phyloP scores from a whole-genome alignment of 2,329 filamentous ascomycete species.

The Cercospora beticola region DNA sequence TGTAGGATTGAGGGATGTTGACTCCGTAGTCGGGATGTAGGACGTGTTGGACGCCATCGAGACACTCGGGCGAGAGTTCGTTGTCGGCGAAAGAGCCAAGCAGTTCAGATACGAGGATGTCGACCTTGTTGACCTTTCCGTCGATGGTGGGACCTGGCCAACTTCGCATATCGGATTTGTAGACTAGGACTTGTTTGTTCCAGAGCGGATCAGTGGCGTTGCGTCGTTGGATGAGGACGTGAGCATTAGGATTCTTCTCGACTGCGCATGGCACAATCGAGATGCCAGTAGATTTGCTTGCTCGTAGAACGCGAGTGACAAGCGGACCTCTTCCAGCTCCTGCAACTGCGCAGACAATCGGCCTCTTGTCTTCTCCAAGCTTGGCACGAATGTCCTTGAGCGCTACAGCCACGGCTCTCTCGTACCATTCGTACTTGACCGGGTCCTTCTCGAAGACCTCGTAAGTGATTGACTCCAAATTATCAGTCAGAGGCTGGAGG shows the following conservation, averaged over 20 bases:
- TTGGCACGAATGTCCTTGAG: conserved; percentile 79
- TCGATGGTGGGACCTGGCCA: conserved; percentile 77
- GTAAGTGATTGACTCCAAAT: conserved; percentile 94
- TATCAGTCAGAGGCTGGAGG: conserved; percentile 90
- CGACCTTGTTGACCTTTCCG: conserved; percentile 65
- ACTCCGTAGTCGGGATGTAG: conserved; percentile 79
- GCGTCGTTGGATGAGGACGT: conserved; percentile 84
- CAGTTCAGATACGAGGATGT: conserved; percentile 91
- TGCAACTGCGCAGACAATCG: conserved; percentile 84
- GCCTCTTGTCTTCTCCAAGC: conserved; percentile 67
- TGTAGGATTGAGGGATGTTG: conserved; percentile 91
- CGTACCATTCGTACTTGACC: conserved; percentile 96
- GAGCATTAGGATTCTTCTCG: conserved; percentile 98
- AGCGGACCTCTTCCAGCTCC: conserved; percentile 91
- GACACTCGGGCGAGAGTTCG: conserved; percentile 91
- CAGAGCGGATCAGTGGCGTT: conserved; percentile 71
- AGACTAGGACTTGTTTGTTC: conserved; percentile 75
- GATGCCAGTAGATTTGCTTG: conserved; percentile 73
- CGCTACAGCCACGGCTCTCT: conserved; percentile 77
- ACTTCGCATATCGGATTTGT: conserved; percentile 95
- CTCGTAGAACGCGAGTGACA: conserved; percentile 80
- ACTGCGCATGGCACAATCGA: conserved; percentile 85
- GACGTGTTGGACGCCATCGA: conserved; percentile 92
- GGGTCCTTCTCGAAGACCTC: conserved; percentile 98
- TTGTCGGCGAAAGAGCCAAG: conserved; percentile 96